These are phyloP conservation scores for Serendipita vermifera DNA, from an alignment of 768 basidiomycete genomes.

Conservation along the genomic window DNA sequence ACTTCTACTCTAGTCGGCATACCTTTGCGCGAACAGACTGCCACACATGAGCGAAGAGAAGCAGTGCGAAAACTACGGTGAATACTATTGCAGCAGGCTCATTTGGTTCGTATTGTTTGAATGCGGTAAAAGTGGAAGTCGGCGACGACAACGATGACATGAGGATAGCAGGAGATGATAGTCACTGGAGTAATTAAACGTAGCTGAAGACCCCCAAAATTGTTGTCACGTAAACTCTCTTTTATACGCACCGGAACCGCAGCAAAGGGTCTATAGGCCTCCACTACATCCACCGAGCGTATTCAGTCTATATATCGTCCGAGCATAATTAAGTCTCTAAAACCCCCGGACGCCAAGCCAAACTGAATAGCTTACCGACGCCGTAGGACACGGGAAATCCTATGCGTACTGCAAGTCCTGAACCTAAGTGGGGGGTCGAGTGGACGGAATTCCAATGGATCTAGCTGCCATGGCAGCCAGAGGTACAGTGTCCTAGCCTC, in stretches of 20 bases:
- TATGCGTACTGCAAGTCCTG: no score
- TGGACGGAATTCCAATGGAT: no score
- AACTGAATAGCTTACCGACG: no score
- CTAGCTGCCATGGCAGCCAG: no score
- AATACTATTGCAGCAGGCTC: not conserved
- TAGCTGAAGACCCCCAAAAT: not conserved
- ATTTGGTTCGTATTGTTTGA: constrained; percentile 2
- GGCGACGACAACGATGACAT: not conserved
- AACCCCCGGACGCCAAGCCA: no score
- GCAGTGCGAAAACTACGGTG: not conserved
- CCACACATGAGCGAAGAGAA: not conserved
- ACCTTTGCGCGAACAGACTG: not conserved
- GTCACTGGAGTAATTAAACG: no score
- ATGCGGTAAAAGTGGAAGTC: not conserved
- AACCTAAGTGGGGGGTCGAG: no score
- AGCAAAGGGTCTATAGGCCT: not conserved
- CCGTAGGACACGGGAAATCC: no score
- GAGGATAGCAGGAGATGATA: not conserved
- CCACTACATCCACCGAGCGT: not conserved
- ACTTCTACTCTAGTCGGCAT: not conserved
- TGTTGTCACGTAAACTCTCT: not conserved
- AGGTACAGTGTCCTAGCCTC: no score
- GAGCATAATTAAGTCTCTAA: no score
- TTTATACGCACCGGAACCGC: not conserved
- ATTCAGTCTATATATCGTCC: not conserved